Conservation (phyloP, 345 rosid genomes). For the Acer campestre region DNA sequence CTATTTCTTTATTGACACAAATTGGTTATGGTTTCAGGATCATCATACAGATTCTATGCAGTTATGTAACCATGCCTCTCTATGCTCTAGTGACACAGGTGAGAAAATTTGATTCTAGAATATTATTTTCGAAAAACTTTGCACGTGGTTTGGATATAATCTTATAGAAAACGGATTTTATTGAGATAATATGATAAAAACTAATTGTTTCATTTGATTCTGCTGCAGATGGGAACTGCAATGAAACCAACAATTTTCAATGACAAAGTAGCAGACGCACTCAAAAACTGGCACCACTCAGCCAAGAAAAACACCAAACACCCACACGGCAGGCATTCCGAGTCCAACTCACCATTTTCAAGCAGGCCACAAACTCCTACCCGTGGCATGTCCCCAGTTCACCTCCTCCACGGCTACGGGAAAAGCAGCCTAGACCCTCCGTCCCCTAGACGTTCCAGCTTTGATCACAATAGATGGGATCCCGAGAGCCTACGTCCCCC, state of each 20-base stretch:
- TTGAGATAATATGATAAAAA: background rate
- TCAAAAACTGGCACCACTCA: slow-evolving; percentile 71
- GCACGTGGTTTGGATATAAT: no score
- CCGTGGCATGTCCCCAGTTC: slow-evolving; percentile 63
- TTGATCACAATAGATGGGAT: slow-evolving; percentile 44
- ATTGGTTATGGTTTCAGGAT: slow-evolving; percentile 51
- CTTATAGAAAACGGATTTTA: background rate
- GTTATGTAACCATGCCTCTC: slow-evolving; percentile 92
- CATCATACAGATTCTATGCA: slow-evolving; percentile 75
- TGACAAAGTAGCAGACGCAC: slow-evolving; percentile 70
- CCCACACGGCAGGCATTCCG: slow-evolving; percentile 43
- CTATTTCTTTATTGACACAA: no score
- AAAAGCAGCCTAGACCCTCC: slow-evolving; percentile 55
- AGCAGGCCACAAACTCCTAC: slow-evolving; percentile 75
- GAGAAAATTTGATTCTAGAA: slow-evolving; percentile 3
- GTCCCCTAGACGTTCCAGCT: slow-evolving; percentile 37
- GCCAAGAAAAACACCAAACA: slow-evolving; percentile 66
- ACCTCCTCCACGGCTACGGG: slow-evolving; percentile 55
- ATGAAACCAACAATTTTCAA: slow-evolving; percentile 89
- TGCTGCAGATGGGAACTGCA: slow-evolving; percentile 75
- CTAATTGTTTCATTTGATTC: background rate
- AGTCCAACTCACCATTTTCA: slow-evolving; percentile 50
- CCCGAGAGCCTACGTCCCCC: slow-evolving; percentile 50
- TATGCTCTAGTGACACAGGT: slow-evolving; percentile 98
- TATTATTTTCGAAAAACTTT: no score